Base-by-base conservation (phyloP, 2,329 filamentous ascomycete species). In the Talaromyces sp. region DNA sequence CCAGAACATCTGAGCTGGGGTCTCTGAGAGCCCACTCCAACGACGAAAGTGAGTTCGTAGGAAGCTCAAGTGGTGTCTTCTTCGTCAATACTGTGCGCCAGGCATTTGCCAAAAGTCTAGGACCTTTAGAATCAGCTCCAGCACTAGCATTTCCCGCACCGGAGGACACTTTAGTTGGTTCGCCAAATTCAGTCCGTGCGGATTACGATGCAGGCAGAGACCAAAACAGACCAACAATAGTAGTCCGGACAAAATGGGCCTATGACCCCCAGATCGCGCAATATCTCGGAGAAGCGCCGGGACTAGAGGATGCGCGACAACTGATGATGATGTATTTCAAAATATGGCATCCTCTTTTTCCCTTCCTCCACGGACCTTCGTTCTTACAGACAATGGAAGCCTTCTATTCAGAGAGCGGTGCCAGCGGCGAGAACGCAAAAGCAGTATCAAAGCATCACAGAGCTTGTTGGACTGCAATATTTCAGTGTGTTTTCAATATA, bases 61-160 rank as follows among this genome's bases (percentile, higher is more conserved):
- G 80, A 25, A 80, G 77, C 63, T 78, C 78, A 11, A 80, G 76
- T 40, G 80, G 80, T 3, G 77, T 81, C 45, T 82, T 77, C 66
- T 82, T 82, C 66, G 74, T 79, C 63, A 80, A 82, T 59, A 81
- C 80, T 1, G 80, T 82, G 57, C 77, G 77, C 41, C 74, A 75
- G 33, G 78, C 79, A n/a, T 82, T 82, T 64, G 75, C 75, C 5
- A 65, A 68, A 19, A 68, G 70, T 6, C 63, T 73, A 28, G 66
- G 45, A 21, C 21, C 67, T 45, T 52, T 62, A 8, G 19, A 28
- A 13, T 58, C 63, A 25, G 59, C 61, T 5, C 60, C 62, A 19
- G 63, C 59, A 5, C 61, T 60, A 11, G 63, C 63, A 2, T 71
- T 72, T 10, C 70, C 70, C 3, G 64, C 61, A 2, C 66, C 70